phyloP scores from a whole-genome alignment of 306 rosid genomes.

The Lupinus albus region DNA sequence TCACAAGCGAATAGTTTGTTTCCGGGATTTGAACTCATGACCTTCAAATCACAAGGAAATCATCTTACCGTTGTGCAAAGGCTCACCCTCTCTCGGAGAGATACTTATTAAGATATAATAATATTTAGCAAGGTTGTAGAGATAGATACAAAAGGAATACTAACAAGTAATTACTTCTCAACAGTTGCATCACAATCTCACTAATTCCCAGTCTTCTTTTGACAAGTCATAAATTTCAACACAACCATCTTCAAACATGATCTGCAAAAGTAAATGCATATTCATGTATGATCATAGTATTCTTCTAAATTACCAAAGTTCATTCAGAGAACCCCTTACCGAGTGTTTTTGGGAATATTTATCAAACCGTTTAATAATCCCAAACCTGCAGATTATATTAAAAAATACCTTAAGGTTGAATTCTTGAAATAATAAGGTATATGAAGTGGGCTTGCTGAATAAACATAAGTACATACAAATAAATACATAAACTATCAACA shows the following conservation, averaged over 20 bases:
- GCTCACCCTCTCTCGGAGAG: too few relatives aligned
- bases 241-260: conserved; percentile 79
- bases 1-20: too few relatives aligned
- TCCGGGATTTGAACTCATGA: too few relatives aligned
- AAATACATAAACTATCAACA: too few relatives aligned
- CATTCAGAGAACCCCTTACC: conserved; percentile 48
- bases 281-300: conserved; percentile 20
- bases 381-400: conserved; percentile 61
- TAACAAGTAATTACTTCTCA: conserved; percentile 35
- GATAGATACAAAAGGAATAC: conserved; percentile 36
- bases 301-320: conserved; percentile 32
- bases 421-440: conserved; percentile 4
- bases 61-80: too few relatives aligned
- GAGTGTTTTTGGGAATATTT: conserved; percentile 63
- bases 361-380: conserved; percentile 71
- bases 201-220: conserved; percentile 83
- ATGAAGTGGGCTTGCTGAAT: not conserved
- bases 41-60: too few relatives aligned
- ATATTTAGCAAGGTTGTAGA: not conserved
- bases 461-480: not conserved
- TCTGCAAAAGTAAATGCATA: conserved; percentile 51
- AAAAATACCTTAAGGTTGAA: conserved; percentile 16
- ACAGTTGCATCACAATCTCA: conserved; percentile 51
- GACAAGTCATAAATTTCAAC: conserved; percentile 71
- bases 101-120: not conserved